Percentiles rank a stretch among this genome's conserved stretches.
Conservation (phyloP, 805 yeast species). For the Saturnispora gosingensis region DNA sequence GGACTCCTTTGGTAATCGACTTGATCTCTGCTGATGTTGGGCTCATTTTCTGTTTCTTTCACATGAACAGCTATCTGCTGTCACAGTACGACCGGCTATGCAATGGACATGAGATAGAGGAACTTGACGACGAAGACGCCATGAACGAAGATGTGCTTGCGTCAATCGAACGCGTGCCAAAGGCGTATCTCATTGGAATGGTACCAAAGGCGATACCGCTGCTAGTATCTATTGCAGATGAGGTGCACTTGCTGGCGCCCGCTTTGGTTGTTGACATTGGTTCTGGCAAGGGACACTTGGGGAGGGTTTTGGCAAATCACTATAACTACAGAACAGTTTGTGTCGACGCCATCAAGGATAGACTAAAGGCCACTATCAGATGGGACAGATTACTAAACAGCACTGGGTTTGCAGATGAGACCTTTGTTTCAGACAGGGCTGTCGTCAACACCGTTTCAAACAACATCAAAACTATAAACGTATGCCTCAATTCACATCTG, state of each 20-base stretch:
- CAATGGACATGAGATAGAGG: not conserved
- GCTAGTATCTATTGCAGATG: not conserved
- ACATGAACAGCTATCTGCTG: not conserved
- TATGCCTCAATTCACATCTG: not conserved
- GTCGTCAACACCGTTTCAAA: constrained; percentile 2
- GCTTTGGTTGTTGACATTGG: constrained; percentile 20
- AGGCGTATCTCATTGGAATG: constrained; percentile 6
- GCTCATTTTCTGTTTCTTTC: not conserved
- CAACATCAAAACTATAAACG: constrained; percentile 11
- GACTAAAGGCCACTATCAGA: constrained; percentile 16
- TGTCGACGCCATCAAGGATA: constrained; percentile 17
- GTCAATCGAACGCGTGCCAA: constrained; percentile 1
- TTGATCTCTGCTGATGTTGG: not conserved
- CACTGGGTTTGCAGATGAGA: not conserved
- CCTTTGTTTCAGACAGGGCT: not conserved
- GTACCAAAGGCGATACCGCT: not conserved
- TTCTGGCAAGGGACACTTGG: constrained; percentile 26
- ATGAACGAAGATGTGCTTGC: not conserved
- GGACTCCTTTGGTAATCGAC: not conserved
- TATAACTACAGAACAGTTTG: constrained; percentile 15
- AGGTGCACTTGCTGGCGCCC: not conserved
- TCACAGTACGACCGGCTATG: not conserved
- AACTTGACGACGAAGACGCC: not conserved
- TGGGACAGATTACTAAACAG: constrained; percentile 18
- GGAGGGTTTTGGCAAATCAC: constrained; percentile 18